Evolutionary conservation across 169 alveolate genomes (phyloP), one percentile per base, ranked within the genome.

Genomic region (Amoebophrya sp.): DNA sequence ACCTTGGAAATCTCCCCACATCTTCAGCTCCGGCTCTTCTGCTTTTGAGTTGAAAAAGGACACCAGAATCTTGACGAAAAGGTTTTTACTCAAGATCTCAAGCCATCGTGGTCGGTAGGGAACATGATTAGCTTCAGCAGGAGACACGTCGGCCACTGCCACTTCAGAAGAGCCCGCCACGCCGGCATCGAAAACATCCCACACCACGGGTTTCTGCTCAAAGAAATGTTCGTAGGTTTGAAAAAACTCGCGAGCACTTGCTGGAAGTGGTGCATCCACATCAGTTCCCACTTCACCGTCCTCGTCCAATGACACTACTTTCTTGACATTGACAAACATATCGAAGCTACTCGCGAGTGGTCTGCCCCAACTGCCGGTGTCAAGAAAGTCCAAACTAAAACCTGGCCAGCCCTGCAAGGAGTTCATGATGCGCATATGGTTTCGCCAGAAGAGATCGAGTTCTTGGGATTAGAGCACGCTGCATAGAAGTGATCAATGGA

Each of bases 331-430:
- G 2, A 65, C 26, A 29, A 65, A 26, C 83, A 65, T 65, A 36
- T 65, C 83, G 26, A 65, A 65, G 33, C 38, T 36, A 36, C 2
- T 1, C 36, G n/a, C 38, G n/a, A n/a, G n/a, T n/a, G n/a, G n/a
- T n/a, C n/a, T n/a, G 83, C 83, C 83, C 83, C 83, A 65, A 36
- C n/a, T 36, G 83, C 83, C 33, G 36, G 83, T 36, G 83, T 65
- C 83, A 10, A 65, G 83, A 18, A 65, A 65, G 26, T 65, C 83
- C 83, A 65, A 26, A 29, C 38, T 26, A 18, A 65, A 65, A 29
- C 38, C 83, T 36, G 83, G 83, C 83, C 83, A 65, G 33, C 83
- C 83, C 83, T 26, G 18, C 83, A 65, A 18, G 83, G 83, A 65
- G 33, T 65, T 65, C 83, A 65, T 65, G 12, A 65, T 65, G 83